These are phyloP conservation scores for Triticum dicoccoides DNA, from an alignment of 176 grass and related monocot species.

Conservation along the genomic window DNA sequence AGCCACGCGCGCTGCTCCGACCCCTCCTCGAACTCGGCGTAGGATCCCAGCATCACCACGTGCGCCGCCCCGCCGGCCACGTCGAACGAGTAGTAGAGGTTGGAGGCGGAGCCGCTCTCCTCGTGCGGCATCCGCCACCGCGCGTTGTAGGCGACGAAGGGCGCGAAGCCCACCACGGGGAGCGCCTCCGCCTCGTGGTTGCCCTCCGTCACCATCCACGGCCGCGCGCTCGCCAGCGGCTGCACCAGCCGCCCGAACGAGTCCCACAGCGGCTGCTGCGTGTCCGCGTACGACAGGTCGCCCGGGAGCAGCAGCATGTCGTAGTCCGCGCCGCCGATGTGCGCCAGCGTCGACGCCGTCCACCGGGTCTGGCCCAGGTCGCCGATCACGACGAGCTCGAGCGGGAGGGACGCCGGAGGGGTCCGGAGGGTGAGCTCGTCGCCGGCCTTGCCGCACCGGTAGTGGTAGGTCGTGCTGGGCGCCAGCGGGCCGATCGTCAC, in stretches of 20 bases:
- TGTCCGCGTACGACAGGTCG: constrained; percentile 81
- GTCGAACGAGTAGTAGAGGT: constrained; percentile 72
- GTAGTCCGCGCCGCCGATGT: constrained; percentile 47
- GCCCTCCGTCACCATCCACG: constrained; percentile 87
- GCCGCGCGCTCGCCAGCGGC: constrained; percentile 62
- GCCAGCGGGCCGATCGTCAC: too few relatives aligned
- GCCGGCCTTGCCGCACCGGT: constrained; percentile 55
- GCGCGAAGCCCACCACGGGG: constrained; percentile 16
- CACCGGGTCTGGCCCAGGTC: constrained; percentile 80
- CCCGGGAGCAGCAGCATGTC: constrained; percentile 84
- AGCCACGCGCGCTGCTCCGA: constrained; percentile 69
- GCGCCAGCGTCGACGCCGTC: constrained; percentile 67
- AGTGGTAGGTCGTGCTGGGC: constrained; percentile 62
- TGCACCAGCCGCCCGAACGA: constrained; percentile 63
- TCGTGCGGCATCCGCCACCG: constrained; percentile 85
- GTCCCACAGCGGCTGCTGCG: constrained; percentile 70
- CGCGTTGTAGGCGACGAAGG: constrained; percentile 59
- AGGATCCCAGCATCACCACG: constrained; percentile 41
- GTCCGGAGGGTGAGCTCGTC: constrained; percentile 71
- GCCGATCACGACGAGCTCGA: constrained; percentile 56
- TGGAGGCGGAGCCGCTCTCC: constrained; percentile 47
- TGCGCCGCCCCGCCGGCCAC: constrained; percentile 49
- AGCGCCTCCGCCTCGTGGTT: constrained; percentile 71
- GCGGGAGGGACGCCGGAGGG: constrained; percentile 50
- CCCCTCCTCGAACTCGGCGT: constrained; percentile 13